These are phyloP conservation scores for Remersonia thermophila DNA, from an alignment of 2,329 filamentous ascomycete species.

Conservation along the genomic window DNA sequence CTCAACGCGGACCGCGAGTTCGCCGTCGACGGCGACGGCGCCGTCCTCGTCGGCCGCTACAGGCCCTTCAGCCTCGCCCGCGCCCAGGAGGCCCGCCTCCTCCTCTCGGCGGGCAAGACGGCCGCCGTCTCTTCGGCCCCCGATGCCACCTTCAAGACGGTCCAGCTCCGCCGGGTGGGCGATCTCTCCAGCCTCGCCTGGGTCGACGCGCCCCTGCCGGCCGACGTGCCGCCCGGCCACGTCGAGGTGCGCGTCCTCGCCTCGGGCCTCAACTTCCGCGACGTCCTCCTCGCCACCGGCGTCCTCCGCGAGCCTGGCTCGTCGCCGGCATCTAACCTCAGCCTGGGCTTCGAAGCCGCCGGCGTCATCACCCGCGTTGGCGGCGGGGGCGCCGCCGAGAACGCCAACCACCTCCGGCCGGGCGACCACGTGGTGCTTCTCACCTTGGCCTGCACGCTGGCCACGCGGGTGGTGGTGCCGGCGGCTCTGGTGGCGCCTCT, in stretches of 20 bases:
- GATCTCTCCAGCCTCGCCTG: background rate
- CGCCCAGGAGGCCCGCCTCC: too few species aligned
- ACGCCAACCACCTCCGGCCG: background rate
- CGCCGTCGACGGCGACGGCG: constrained; percentile 5
- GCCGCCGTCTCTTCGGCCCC: too few species aligned
- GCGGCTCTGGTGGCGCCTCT: constrained; percentile 11
- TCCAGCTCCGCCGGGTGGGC: background rate
- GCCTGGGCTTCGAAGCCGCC: constrained; percentile 1
- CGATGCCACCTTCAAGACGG: background rate
- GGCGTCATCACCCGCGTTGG: background rate
- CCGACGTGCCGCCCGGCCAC: background rate
- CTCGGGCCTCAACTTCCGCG: constrained; percentile 2
- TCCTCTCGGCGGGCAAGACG: too few species aligned
- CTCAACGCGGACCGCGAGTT: constrained; percentile 9
- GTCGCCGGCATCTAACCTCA: background rate
- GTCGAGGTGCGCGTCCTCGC: background rate
- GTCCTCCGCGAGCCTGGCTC: background rate
- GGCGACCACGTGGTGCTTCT: constrained; percentile 2
- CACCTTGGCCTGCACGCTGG: background rate
- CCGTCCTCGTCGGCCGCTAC: constrained; percentile 1
- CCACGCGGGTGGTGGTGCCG: background rate
- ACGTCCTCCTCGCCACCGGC: constrained; percentile 2
- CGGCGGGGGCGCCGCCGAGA: background rate
- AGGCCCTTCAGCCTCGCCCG: constrained; percentile 1
- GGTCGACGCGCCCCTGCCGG: background rate